A percentile compares a stretch with the other conserved stretches of the same genome.
Conservation (phyloP, 139 green algal species). For the Tetratostichococcus sp. region DNA sequence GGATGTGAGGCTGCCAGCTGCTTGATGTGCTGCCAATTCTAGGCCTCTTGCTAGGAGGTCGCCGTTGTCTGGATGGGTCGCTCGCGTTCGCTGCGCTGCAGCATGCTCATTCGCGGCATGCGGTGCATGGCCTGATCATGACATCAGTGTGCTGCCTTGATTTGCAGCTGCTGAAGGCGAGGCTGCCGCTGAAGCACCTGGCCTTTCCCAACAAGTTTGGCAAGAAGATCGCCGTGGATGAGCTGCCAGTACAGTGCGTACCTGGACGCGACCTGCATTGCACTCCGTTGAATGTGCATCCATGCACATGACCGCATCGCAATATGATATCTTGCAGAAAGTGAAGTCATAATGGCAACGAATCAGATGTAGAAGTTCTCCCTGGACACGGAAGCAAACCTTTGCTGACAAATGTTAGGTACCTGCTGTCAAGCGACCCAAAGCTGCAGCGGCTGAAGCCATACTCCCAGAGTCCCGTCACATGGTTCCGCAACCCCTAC, state of each 20-base stretch:
- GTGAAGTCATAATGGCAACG: no score
- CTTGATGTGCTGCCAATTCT: no score
- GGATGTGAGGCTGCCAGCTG: slow-evolving; percentile 43
- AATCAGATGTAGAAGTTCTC: no score
- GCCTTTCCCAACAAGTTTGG: slow-evolving; percentile 67
- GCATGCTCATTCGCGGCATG: no score
- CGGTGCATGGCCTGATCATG: no score
- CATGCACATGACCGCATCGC: no score
- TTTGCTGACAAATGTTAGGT: no score
- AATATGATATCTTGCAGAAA: no score
- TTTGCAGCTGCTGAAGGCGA: slow-evolving; percentile 54
- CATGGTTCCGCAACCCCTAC: slow-evolving; percentile 78
- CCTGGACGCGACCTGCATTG: neutral
- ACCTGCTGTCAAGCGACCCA: slow-evolving; percentile 44
- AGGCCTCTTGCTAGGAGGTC: no score
- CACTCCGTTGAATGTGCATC: neutral
- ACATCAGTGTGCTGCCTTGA: no score
- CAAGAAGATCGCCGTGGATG: slow-evolving; percentile 35
- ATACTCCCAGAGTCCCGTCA: slow-evolving; percentile 50
- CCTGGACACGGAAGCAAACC: no score
- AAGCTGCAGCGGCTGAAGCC: slow-evolving; percentile 52
- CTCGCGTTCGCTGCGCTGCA: neutral
- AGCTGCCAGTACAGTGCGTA: slow-evolving; percentile 55
- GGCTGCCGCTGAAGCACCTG: slow-evolving; percentile 53
- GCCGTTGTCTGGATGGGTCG: no score